Base-by-base conservation (phyloP, 1,139 yeast species). In the Pneumocystis canis region DNA sequence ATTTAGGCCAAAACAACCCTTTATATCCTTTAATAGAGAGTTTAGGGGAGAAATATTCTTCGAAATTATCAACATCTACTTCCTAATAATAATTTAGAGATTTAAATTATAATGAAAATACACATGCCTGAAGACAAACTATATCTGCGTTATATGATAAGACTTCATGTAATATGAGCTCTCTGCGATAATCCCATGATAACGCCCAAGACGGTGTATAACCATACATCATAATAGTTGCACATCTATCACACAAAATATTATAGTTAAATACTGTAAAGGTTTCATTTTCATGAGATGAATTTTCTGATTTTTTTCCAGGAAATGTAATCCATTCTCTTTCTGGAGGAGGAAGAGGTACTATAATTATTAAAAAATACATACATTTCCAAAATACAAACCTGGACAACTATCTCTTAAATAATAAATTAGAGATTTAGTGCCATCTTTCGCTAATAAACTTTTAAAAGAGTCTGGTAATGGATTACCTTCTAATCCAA, bases 131-230 rank as follows among this genome's bases (percentile, higher is more conserved):
- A 76, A 92, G 78, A 77, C 97, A 90, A 39, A 92, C 76, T 58
- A 94, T 78, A 73, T 92, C 97, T 35, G 90, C 79, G 65, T 81
- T 80, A 69, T 78, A 81, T 20, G 78, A 77, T 62, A 84, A 72
- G 20, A 92, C 80, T 73, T 92, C 96, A 68, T 85, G 83, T 66
- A 84, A 82, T 67, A 92, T 79, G 61, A 82, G 78, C 65, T 85
- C 84, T 71, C 85, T 82, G 75, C 99, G 84, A 74, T 85, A 89
- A n/a, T 86, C 87, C 97, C 97, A 90, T 63, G 84, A 82, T 67
- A 92, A 80, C 5, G 97, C 98, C 98, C 98, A 92, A 1, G 95
- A 84, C 37, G 97, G 97, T 1, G 97, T 89, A 72, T 88, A 92
- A 70, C 87, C 90, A 73, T 88, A 94, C 86, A 90, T 80, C 73